Evolutionary conservation across 441 rosid genomes (phyloP), one percentile per base, ranked within the genome.

Genomic region (Dalechampia spathulata): DNA sequence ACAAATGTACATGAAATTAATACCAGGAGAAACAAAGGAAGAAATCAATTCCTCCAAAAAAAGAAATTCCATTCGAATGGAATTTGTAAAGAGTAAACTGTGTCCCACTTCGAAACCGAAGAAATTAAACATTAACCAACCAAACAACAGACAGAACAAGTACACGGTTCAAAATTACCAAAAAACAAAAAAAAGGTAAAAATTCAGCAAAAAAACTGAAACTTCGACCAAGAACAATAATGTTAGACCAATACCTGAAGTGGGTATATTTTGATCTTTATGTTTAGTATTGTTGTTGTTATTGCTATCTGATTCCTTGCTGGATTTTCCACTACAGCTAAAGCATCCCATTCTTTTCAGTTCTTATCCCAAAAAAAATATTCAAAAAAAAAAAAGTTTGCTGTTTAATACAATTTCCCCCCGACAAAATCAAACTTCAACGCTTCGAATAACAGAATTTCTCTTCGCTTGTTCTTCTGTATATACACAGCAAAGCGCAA

Each of bases 341-440:
- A 82, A 82, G 72, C 85, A 84, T 52, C 84, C 85, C 95, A 83
- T 86, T 48, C 50, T 68, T 49, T 46, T n/a, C n/a, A n/a, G 6
- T 7, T 21, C 16, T 22, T 26, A 65, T 7, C 3, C 26, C 3
- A 16, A 45, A n/a, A n/a, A n/a, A n/a, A n/a, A n/a, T n/a, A n/a
- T n/a, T n/a, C n/a, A n/a, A n/a, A n/a, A n/a, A n/a, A n/a, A n/a
- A n/a, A n/a, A n/a, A n/a, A n/a, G n/a, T n/a, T n/a, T n/a, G n/a
- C n/a, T n/a, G n/a, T n/a, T n/a, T n/a, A n/a, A 36, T 9, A 44
- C n/a, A n/a, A n/a, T n/a, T n/a, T 32, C 20, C 46, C 57, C 17
- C 13, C 14, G 43, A 19, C 2, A 48, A 8, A 30, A 5, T 13
- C 7, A 14, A 28, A 28, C 2, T n/a, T n/a, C n/a, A n/a, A n/a